A percentile compares a stretch with the other conserved stretches of the same genome.
Conservation (phyloP, 2,329 filamentous ascomycete species). For the Venturia carpophila region DNA sequence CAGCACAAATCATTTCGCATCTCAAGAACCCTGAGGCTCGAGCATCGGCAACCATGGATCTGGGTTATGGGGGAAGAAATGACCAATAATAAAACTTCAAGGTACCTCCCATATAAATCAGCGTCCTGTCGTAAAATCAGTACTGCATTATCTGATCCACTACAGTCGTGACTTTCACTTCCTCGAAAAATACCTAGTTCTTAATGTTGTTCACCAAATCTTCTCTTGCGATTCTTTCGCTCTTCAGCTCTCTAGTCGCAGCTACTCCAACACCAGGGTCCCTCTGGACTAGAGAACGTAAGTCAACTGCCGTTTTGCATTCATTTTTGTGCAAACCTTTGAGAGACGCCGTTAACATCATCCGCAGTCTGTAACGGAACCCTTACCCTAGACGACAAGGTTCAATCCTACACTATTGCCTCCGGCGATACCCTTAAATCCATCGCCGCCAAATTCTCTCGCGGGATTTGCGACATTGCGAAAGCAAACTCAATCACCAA, state of each 20-base stretch:
- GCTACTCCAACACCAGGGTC: not conserved
- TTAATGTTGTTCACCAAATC: not conserved
- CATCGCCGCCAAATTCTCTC: not conserved
- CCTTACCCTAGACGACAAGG: not conserved
- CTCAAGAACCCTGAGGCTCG: not conserved
- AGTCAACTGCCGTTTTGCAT: not conserved
- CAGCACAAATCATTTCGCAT: not conserved
- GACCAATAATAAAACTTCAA: not conserved
- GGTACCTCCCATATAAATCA: not conserved
- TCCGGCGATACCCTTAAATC: not conserved
- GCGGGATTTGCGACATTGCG: not conserved
- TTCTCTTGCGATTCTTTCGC: not conserved
- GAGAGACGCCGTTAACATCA: not conserved
- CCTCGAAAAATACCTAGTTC: not conserved
- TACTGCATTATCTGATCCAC: not conserved
- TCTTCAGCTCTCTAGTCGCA: not conserved
- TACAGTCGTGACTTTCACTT: not conserved
- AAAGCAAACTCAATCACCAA: not conserved
- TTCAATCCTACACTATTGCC: not conserved
- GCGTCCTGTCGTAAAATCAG: not conserved
- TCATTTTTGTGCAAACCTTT: not conserved
- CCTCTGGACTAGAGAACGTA: not conserved
- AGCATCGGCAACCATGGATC: not conserved
- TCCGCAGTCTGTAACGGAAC: constrained; percentile 2
- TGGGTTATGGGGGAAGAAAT: not conserved